phyloP scores from a whole-genome alignment of 2,329 filamentous ascomycete genomes.

The Pseudogymnoascus sp. region DNA sequence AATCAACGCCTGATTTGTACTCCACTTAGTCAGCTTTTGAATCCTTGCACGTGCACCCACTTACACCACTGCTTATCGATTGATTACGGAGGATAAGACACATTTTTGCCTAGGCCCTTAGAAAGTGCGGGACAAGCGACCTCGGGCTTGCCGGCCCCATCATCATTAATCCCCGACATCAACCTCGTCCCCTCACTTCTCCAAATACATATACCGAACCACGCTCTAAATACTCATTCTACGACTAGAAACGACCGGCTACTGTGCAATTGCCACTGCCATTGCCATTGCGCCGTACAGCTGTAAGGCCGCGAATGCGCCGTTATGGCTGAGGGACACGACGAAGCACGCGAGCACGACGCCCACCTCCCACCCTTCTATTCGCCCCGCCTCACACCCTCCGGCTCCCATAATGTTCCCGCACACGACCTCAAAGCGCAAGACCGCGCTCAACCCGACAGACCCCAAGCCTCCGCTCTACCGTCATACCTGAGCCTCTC shows the following conservation, averaged over 20 bases:
- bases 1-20: constrained; percentile 1
- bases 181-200: constrained; percentile 1
- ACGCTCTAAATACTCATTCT: not conserved
- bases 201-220: constrained; percentile 1
- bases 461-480: constrained; percentile 8
- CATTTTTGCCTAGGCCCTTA: constrained; percentile 4
- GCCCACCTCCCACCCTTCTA: constrained; percentile 28
- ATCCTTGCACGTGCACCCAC: not conserved
- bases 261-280: not conserved
- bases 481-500: constrained; percentile 14
- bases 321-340: constrained; percentile 13
- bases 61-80: constrained; percentile 1
- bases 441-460: not conserved
- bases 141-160: constrained; percentile 8
- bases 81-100: constrained; percentile 7
- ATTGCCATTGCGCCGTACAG: not conserved
- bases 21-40: not conserved
- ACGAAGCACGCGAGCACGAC: constrained; percentile 20
- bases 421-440: constrained; percentile 27
- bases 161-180: constrained; percentile 6
- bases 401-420: constrained; percentile 27
- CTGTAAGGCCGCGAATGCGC: constrained; percentile 7
- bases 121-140: constrained; percentile 10
- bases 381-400: constrained; percentile 28
- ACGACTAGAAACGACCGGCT: not conserved